Evolutionary conservation across 2,329 filamentous ascomycete genomes (phyloP).

Genomic region (Botryotinia convoluta): DNA sequence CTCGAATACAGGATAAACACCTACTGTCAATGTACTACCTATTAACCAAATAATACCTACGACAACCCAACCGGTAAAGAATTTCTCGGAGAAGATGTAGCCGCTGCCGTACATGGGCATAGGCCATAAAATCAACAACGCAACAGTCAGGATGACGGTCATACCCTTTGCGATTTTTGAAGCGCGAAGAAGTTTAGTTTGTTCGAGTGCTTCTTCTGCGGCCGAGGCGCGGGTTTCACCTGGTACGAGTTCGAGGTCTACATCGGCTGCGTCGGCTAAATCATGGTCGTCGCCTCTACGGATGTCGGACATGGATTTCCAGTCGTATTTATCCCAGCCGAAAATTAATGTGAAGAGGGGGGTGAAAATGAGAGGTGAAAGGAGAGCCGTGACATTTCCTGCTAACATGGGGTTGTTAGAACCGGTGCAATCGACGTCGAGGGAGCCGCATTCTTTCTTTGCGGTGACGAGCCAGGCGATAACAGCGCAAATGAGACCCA

Average conservation of each 20-base stretch:
- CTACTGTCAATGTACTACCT: conserved; percentile 68
- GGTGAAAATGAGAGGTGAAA: conserved; percentile 72
- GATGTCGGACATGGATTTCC: conserved; percentile 77
- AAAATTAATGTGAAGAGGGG: conserved; percentile 72
- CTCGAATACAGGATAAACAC: conserved; percentile 78
- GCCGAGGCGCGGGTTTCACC: conserved; percentile 44
- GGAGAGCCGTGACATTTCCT: conserved; percentile 78
- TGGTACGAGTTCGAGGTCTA: conserved; percentile 64
- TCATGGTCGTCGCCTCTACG: conserved; percentile 76
- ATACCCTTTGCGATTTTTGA: conserved; percentile 48
- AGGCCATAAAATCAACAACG: conserved; percentile 80
- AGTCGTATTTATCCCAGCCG: conserved; percentile 72
- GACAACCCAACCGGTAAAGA: conserved; percentile 79
- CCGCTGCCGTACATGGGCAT: conserved; percentile 84
- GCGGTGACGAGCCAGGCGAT: conserved; percentile 78
- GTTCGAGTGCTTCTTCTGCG: conserved; percentile 43
- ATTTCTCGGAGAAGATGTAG: conserved; percentile 78
- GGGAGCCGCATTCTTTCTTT: conserved; percentile 62
- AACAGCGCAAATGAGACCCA: conserved; percentile 67
- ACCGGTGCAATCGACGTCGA: conserved; percentile 74
- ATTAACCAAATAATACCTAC: conserved; percentile 81
- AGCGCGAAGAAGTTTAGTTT: conserved; percentile 51
- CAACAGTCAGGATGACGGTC: conserved; percentile 64
- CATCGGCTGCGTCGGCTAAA: conserved; percentile 58
- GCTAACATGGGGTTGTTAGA: conserved; percentile 87